Evolutionary conservation across 345 rosid species (phyloP).

Genomic region (Rhodamnia rubescens): DNA sequence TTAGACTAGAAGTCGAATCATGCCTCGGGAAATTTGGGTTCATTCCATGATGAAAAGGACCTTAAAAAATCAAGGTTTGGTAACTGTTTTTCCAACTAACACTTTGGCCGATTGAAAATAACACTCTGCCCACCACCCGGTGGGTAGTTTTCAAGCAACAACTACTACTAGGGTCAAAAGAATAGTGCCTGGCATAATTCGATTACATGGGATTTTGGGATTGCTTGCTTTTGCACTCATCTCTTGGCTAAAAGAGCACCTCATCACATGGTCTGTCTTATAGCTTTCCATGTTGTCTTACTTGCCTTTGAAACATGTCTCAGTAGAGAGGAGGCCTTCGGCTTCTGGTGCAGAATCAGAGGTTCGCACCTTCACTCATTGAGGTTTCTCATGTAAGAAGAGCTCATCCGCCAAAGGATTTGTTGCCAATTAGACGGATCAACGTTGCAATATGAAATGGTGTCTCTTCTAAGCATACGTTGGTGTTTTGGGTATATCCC

Average conservation of each 20-base stretch:
- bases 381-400: not conserved
- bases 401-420: not conserved
- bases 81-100: conserved; percentile 6
- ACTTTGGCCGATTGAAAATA: not conserved
- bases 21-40: not conserved
- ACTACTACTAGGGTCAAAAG: not conserved
- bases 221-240: not conserved
- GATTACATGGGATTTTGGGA: not conserved
- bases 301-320: conserved; percentile 5
- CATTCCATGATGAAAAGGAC: not conserved
- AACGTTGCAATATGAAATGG: not conserved
- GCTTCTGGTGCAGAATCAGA: not conserved
- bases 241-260: not conserved
- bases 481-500: not conserved
- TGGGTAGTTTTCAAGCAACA: not conserved
- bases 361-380: not conserved
- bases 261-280: not conserved
- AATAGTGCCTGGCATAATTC: not conserved
- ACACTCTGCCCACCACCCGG: conserved; percentile 1
- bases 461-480: not conserved
- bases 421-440: not conserved
- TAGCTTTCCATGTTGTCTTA: not conserved
- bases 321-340: not conserved
- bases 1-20: not conserved
- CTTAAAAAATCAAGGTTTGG: not conserved